Conservation (phyloP, 495 filamentous ascomycete genomes). For the Trichoderma erinaceum region DNA sequence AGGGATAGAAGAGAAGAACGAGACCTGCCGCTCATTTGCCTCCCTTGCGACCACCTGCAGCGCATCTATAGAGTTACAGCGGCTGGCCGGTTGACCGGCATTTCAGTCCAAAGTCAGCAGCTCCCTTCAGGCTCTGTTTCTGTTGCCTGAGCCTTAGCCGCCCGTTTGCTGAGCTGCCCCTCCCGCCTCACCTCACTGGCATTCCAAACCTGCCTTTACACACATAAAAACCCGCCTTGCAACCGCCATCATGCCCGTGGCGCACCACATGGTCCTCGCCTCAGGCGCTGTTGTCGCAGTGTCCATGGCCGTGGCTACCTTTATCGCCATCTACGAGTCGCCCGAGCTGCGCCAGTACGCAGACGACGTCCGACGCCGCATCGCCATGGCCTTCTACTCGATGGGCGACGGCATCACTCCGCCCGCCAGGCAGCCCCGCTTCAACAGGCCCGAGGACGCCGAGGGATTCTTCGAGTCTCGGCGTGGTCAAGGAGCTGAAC, state of each 20-base stretch:
- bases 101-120: not conserved
- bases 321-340: constrained; percentile 78
- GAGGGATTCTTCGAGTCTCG: constrained; percentile 47
- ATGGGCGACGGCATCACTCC: constrained; percentile 71
- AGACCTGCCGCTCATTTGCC: not conserved
- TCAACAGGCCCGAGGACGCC: constrained; percentile 54
- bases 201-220: not conserved
- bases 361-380: constrained; percentile 67
- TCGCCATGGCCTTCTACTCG: constrained; percentile 69
- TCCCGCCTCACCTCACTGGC: not conserved
- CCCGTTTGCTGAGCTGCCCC: not conserved
- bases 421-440: constrained; percentile 40
- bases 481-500: constrained; percentile 45
- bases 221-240: not conserved
- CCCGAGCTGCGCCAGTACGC: constrained; percentile 74
- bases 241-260: constrained; percentile 32
- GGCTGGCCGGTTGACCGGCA: not conserved
- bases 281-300: constrained; percentile 73
- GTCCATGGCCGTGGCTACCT: constrained; percentile 69
- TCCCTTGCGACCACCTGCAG: not conserved
- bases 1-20: too few species aligned
- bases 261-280: constrained; percentile 42
- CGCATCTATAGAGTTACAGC: not conserved
- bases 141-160: not conserved
- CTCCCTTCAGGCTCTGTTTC: not conserved